Percentiles rank a stretch among this genome's conserved stretches.
Evolutionary conservation across 176 grass and related monocot genomes (phyloP).

Genomic region (Thinopyrum elongatum): DNA sequence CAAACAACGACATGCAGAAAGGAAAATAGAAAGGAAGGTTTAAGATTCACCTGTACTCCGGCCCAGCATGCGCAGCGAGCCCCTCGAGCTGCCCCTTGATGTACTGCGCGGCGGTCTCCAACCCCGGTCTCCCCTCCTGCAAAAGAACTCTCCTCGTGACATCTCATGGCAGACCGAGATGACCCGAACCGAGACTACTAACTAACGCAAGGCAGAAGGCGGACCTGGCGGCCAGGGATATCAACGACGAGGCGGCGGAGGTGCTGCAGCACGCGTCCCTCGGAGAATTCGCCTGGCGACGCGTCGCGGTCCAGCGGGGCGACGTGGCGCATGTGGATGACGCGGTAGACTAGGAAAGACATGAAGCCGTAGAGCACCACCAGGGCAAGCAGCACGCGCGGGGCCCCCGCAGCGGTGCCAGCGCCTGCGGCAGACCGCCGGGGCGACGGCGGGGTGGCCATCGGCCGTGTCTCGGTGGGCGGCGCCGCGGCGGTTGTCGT

Average conservation of each 20-base stretch:
- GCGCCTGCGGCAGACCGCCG: background rate
- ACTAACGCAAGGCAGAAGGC: background rate
- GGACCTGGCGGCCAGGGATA: slow-evolving; percentile 76
- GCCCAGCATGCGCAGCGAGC: slow-evolving; percentile 52
- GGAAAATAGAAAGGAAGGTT: background rate
- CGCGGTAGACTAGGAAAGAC: slow-evolving; percentile 56
- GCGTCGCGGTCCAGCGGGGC: slow-evolving; percentile 59
- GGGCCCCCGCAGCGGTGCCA: slow-evolving; percentile 22
- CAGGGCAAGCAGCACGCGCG: slow-evolving; percentile 64
- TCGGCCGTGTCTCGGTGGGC: slow-evolving; percentile 32
- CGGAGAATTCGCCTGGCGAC: slow-evolving; percentile 57
- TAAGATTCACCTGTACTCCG: slow-evolving; percentile 62
- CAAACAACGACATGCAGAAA: background rate
- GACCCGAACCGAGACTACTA: slow-evolving; percentile 2
- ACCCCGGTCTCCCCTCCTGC: slow-evolving; percentile 80
- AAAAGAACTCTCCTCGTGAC: background rate
- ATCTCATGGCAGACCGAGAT: slow-evolving; percentile 1
- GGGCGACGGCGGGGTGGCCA: slow-evolving; percentile 14
- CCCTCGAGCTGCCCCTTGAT: slow-evolving; percentile 75
- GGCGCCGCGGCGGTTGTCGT: slow-evolving; percentile 6
- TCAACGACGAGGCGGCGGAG: slow-evolving; percentile 72
- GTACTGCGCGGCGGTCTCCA: slow-evolving; percentile 82
- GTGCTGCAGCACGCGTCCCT: slow-evolving; percentile 77
- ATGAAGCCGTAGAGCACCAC: slow-evolving; percentile 60
- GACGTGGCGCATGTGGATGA: slow-evolving; percentile 91